phyloP scores from a whole-genome alignment of 257 asterid genomes.

The Henckelia pumila region DNA sequence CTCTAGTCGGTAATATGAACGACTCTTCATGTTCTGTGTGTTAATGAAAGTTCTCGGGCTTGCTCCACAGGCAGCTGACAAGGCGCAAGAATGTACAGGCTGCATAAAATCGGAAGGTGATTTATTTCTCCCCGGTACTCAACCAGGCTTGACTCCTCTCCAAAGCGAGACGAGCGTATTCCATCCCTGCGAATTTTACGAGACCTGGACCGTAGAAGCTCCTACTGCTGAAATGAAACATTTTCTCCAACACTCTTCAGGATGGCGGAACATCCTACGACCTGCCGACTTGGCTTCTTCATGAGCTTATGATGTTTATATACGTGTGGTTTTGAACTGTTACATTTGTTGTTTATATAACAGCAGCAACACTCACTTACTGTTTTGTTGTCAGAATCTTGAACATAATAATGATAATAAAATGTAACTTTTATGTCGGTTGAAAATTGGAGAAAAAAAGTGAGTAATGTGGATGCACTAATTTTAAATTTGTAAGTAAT shows the following conservation, averaged over 20 bases:
- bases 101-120: conserved; percentile 80
- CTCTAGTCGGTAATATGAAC: neutral
- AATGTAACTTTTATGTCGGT: too few relatives aligned
- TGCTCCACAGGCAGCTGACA: conserved; percentile 64
- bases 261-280: conserved; percentile 57
- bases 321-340: neutral
- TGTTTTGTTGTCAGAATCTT: too few relatives aligned
- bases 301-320: conserved; percentile 3
- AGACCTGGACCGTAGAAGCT: conserved; percentile 67
- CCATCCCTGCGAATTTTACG: conserved; percentile 72
- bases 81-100: conserved; percentile 55
- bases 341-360: too few relatives aligned
- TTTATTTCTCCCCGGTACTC: conserved; percentile 59
- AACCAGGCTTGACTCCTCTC: conserved; percentile 41
- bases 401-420: too few relatives aligned
- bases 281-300: conserved; percentile 40
- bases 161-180: conserved; percentile 42
- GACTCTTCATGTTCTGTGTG: neutral
- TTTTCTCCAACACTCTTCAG: conserved; percentile 69
- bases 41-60: conserved; percentile 9
- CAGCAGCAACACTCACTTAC: too few relatives aligned
- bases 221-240: conserved; percentile 66
- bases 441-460: too few relatives aligned
- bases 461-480: too few relatives aligned
- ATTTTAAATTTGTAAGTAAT: too few relatives aligned